Evolutionary conservation across 768 basidiomycete genomes (phyloP), one percentile per base, ranked within the genome.

Genomic region (Rhodotorula taiwanensis): DNA sequence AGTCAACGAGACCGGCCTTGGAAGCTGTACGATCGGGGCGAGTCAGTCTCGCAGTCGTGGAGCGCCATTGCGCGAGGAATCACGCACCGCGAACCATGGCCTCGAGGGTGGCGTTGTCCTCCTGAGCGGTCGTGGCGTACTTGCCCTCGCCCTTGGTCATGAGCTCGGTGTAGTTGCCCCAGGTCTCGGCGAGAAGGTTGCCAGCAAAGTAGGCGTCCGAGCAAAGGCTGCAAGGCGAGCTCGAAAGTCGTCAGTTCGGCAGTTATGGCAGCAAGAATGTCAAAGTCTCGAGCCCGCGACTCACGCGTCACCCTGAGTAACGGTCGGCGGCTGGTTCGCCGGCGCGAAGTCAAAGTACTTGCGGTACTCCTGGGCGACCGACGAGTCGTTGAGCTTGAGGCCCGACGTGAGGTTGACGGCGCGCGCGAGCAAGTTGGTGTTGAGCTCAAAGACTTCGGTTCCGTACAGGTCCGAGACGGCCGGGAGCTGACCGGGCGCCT

Each of bases 401-500:
- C 59, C 71, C 55, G 64, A 61, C 4, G 76, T 76, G 58, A 74
- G 66, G 31, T 53, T 67, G 43, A 76, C 54, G 0, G 73, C 78
- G 15, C 70, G 59, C 34, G 76, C 70, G 15, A 77, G 74, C 15
- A 80, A 73, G 55, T 74, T 75, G 34, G 78, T 78, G 71, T 79
- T 80, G 62, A 80, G 70, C 72, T 79, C 77, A 71, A 76, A 79
- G n/a, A 79, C 76, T 72, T 79, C 79, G 27, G 78, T 79, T n/a
- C 79, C 79, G 67, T 80, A 79, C 30, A 77, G 66, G 33, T 57
- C 50, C 18, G 63, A 60, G 33, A 28, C 48, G 2, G 28, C 55
- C 4, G 67, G 67, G 25, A 69, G 62, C 47, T 60, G 44, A 3
- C 59, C 62, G 5, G 67, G 67, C 10, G 33, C 49, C 7, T 48